Percentiles rank a stretch among this genome's conserved stretches.
These are phyloP conservation scores for Aspergillus steynii DNA, from an alignment of 495 filamentous ascomycete species.

Conservation along the genomic window DNA sequence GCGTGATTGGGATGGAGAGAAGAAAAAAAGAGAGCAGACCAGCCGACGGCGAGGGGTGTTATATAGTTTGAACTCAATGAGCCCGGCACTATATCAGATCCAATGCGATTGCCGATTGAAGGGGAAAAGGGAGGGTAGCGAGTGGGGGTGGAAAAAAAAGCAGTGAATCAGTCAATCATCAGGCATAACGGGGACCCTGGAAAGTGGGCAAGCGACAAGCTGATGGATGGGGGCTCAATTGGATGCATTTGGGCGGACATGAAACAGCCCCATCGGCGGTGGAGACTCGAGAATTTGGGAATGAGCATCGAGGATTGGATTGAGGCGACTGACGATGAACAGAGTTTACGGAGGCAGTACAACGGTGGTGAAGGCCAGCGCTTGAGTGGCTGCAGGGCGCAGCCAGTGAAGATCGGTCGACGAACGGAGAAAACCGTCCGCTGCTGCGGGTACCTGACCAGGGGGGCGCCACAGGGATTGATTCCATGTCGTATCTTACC, in stretches of 20 bases:
- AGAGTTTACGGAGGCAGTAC: neutral
- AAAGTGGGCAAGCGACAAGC: neutral
- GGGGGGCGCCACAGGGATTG: neutral
- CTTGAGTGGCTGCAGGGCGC: constrained; percentile 9
- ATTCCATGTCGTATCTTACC: neutral
- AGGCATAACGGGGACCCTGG: neutral
- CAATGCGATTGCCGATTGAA: neutral
- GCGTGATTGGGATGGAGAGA: constrained; percentile 21
- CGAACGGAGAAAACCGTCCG: too few species aligned
- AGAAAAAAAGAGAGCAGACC: constrained; percentile 7
- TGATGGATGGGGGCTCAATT: constrained; percentile 4
- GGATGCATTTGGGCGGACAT: neutral
- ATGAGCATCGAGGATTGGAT: neutral
- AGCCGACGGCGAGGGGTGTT: constrained; percentile 19
- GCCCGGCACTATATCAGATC: neutral
- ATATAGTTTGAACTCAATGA: constrained; percentile 15
- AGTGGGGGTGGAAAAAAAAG: neutral
- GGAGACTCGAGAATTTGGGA: neutral
- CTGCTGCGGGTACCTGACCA: neutral
- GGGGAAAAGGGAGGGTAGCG: neutral
- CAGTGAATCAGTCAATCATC: neutral
- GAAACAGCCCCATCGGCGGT: neutral
- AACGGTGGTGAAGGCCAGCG: neutral
- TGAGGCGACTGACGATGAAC: neutral
- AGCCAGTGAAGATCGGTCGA: constrained; percentile 6